Evolutionary conservation across 441 rosid genomes (phyloP).

Genomic region (Breynia disticha): DNA sequence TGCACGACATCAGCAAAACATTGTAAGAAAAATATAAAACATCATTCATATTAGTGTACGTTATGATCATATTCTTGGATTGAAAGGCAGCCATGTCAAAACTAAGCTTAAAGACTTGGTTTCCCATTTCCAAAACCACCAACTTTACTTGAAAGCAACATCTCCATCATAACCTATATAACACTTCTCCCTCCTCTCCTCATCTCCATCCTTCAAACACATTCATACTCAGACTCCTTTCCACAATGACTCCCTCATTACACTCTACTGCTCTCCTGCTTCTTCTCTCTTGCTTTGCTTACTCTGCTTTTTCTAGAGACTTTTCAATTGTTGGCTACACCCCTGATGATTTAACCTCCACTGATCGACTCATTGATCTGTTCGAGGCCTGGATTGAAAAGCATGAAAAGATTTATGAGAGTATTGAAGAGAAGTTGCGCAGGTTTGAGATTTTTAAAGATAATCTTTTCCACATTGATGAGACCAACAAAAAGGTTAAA

Average conservation of each 20-base stretch:
- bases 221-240: neutral
- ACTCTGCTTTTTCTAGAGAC: constrained; percentile 16
- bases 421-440: constrained; percentile 59
- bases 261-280: constrained; percentile 21
- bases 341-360: constrained; percentile 53
- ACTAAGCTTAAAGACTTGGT: constrained; percentile 48
- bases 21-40: no score
- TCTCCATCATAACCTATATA: constrained; percentile 22
- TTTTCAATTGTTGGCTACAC: constrained; percentile 67
- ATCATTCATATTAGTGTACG: no score
- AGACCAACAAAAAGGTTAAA: constrained; percentile 49
- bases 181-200: neutral
- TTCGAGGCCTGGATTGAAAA: constrained; percentile 70
- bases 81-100: constrained; percentile 9
- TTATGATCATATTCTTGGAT: no score
- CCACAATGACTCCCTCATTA: constrained; percentile 31
- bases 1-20: no score
- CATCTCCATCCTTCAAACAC: constrained; percentile 2
- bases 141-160: constrained; percentile 44
- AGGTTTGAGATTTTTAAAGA: constrained; percentile 80
- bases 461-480: constrained; percentile 73
- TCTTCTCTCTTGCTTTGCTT: constrained; percentile 13
- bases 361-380: constrained; percentile 63
- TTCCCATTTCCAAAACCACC: constrained; percentile 11
- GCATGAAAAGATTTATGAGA: constrained; percentile 54